Evolutionary conservation across 768 basidiomycete genomes (phyloP), one percentile per base, ranked within the genome.

Genomic region (Cyclocybe aegerita): DNA sequence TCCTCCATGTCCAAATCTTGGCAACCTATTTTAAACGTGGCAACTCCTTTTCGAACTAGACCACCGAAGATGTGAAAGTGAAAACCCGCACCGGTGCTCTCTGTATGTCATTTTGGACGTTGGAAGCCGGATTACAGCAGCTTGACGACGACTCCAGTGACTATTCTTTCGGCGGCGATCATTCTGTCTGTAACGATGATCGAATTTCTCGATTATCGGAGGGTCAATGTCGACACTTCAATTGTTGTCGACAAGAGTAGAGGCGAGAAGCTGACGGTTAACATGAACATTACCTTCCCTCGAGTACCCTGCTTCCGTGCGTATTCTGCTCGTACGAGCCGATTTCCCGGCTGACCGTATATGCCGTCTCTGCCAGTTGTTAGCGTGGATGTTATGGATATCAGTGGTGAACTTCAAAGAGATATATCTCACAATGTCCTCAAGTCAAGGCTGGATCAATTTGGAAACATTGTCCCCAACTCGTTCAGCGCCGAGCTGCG

Each of bases 31-130:
- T 55, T 54, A 48, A 56, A 54, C 54, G 50, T 61, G 55, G 58
- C 59, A 54, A 56, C 46, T 51, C 38, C 16, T 39, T 43, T 45
- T 51, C 49, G 34, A 36, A 53, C 42, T 54, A 99, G 96, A 99
- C 97, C 34, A 92, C 92, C 68, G 97, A 98, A 65, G 97, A 99
- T 77, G 97, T 99, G 56, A 98, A 98, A 75, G 92, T 99, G 72
- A 94, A 94, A 79, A 98, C 97, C 32, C 84, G 94, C 50, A 93
- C 90, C 40, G 95, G 91, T 59, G 96, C 91, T 58, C 76, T 94
- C 60, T 76, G 94, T 96, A 60, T 68, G 90, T 74, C 42, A 14
- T 23, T 23, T 23, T 23, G 23, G 5, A 23, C 23, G 23, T 23
- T 23, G 23, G 23, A 23, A 3, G 5, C 23, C 23, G 23, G 23